Conservation (phyloP, 106 monocot genomes). For the Gastrodia elata region DNA sequence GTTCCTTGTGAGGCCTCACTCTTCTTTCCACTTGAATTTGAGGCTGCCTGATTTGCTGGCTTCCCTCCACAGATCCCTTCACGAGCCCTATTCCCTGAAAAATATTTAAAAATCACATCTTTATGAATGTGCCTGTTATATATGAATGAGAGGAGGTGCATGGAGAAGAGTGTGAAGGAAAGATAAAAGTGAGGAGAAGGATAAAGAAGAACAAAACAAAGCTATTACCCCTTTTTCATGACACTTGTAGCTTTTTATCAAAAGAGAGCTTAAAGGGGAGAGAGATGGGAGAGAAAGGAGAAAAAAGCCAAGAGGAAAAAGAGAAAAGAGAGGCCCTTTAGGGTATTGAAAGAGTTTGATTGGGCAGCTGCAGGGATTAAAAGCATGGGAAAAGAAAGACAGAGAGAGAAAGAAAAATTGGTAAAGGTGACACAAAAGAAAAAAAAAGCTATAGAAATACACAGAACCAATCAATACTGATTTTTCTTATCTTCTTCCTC, state of each 20-base stretch:
- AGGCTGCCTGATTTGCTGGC: background rate
- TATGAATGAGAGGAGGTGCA: background rate
- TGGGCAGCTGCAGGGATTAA: background rate
- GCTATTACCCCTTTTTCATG: background rate
- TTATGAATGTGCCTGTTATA: background rate
- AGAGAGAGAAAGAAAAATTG: slow-evolving; percentile 1
- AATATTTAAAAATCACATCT: background rate
- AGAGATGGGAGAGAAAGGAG: slow-evolving; percentile 1
- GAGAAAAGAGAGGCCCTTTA: background rate
- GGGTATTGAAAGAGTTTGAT: background rate
- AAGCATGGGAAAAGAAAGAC: background rate
- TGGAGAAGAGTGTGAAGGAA: background rate
- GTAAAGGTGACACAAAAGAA: slow-evolving; percentile 5
- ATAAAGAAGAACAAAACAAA: slow-evolving; percentile 6
- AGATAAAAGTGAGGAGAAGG: slow-evolving; percentile 2
- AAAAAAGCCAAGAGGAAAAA: background rate
- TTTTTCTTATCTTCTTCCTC: background rate
- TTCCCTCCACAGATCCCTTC: background rate
- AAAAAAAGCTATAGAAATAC: no score
- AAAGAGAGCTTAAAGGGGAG: slow-evolving; percentile 2
- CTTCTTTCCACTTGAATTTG: slow-evolving; percentile 3
- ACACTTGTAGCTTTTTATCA: background rate
- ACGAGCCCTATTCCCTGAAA: slow-evolving; percentile 2
- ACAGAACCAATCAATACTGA: background rate
- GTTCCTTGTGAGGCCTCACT: slow-evolving; percentile 15